A percentile compares a stretch with the other conserved stretches of the same genome.
phyloP scores from a whole-genome alignment of 345 rosid species.

The Aquilaria yunnanensis region DNA sequence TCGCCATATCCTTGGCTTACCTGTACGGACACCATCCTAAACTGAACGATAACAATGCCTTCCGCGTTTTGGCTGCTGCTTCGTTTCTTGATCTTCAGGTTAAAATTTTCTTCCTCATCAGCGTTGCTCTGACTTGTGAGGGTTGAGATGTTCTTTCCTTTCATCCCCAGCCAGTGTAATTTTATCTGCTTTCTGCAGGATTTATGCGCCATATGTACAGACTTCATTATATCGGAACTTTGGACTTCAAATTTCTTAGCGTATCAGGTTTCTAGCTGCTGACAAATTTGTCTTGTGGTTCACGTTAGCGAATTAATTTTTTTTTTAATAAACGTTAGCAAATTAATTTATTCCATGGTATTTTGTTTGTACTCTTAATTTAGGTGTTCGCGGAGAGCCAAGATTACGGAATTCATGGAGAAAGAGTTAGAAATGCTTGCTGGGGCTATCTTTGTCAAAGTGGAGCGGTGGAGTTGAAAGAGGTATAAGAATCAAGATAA shows the following conservation, averaged over 20 bases:
- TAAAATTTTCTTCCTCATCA: neutral
- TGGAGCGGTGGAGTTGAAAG: slow-evolving; percentile 86
- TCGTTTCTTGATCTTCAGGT: slow-evolving; percentile 99
- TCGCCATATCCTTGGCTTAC: slow-evolving; percentile 79
- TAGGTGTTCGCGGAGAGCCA: slow-evolving; percentile 97
- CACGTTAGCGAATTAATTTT: too few relatives aligned
- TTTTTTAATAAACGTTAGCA: too few relatives aligned
- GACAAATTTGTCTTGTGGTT: slow-evolving; percentile 5
- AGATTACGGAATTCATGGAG: slow-evolving; percentile 96
- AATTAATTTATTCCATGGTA: neutral
- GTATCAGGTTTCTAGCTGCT: slow-evolving; percentile 60
- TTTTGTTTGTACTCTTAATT: slow-evolving; percentile 16
- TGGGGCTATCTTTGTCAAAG: slow-evolving; percentile 99
- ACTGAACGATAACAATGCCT: slow-evolving; percentile 82
- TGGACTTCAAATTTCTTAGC: slow-evolving; percentile 90
- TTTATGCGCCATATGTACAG: slow-evolving; percentile 93
- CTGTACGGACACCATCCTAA: slow-evolving; percentile 85
- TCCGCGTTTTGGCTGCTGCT: slow-evolving; percentile 93
- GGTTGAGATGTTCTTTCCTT: neutral
- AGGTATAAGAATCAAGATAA: slow-evolving; percentile 29
- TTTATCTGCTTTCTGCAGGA: slow-evolving; percentile 40
- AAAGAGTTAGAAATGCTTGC: slow-evolving; percentile 92
- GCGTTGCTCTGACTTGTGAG: neutral
- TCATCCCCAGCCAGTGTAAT: neutral
- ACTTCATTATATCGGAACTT: slow-evolving; percentile 82